A percentile compares a stretch with the other conserved stretches of the same genome.
Evolutionary conservation across 75 land plant species (phyloP).

Genomic region (Chamaecyparis obtusa): DNA sequence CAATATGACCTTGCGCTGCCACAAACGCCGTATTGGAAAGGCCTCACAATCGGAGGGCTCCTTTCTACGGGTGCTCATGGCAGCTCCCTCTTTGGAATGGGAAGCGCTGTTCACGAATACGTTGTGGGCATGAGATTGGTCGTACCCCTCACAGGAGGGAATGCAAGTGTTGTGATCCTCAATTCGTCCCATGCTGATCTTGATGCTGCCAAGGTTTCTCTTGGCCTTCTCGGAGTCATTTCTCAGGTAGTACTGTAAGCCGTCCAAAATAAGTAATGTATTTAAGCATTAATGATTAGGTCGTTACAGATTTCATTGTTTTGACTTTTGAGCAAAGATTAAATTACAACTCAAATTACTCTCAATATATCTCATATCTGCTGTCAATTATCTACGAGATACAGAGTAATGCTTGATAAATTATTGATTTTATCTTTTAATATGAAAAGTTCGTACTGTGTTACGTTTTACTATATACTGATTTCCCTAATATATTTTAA

Average conservation of each 20-base stretch:
- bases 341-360: no score
- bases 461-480: no score
- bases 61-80: constrained; percentile 79
- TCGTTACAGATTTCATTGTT: no score
- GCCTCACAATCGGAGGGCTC: constrained; percentile 64
- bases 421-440: no score
- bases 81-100: constrained; percentile 60
- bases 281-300: no score
- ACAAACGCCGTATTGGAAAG: constrained; percentile 76
- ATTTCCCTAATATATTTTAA: no score
- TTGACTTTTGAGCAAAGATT: no score
- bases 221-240: constrained; percentile 81
- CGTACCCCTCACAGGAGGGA: constrained; percentile 31
- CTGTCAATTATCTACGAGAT: no score
- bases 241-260: constrained; percentile 38
- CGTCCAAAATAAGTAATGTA: no score
- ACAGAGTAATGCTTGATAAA: no score
- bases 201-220: constrained; percentile 65
- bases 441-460: no score
- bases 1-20: constrained; percentile 54
- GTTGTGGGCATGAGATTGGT: constrained; percentile 53
- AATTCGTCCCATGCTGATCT: constrained; percentile 27
- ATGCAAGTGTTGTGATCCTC: constrained; percentile 39
- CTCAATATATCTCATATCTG: no score
- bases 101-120: constrained; percentile 67